phyloP scores from a whole-genome alignment of 192 early-diverging fungal species.

The Coemansia sp. region DNA sequence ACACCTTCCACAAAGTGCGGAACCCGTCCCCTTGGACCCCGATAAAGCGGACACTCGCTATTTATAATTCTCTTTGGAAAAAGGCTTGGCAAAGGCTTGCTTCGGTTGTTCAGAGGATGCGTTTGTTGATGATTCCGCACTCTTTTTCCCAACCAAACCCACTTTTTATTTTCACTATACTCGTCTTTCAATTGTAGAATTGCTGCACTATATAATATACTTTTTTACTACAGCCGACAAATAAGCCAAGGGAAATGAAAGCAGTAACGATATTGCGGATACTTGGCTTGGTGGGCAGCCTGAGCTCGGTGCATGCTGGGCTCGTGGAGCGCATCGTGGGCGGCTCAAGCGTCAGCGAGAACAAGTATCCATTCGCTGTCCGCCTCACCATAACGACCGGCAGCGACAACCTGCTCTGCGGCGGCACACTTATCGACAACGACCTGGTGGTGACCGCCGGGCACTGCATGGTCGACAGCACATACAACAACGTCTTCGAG shows the following conservation, averaged over 20 bases:
- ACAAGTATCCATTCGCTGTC: slow-evolving; percentile 42
- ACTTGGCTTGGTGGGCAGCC: not conserved
- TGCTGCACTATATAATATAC: too few relatives aligned
- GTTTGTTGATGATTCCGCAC: too few relatives aligned
- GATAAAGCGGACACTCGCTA: too few relatives aligned
- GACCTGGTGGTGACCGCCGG: slow-evolving; percentile 44
- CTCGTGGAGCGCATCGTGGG: slow-evolving; percentile 39
- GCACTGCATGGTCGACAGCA: slow-evolving; percentile 39
- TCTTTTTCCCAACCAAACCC: too few relatives aligned
- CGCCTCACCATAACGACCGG: slow-evolving; percentile 28
- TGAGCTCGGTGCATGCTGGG: not conserved
- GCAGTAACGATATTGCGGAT: not conserved
- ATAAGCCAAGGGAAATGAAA: not conserved
- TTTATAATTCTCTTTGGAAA: too few relatives aligned
- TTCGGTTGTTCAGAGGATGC: too few relatives aligned
- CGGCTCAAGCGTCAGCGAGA: slow-evolving; percentile 10
- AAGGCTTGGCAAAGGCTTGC: too few relatives aligned
- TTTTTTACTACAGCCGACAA: too few relatives aligned
- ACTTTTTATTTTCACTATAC: too few relatives aligned
- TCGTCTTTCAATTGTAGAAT: too few relatives aligned
- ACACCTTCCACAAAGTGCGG: too few relatives aligned
- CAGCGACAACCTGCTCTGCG: slow-evolving; percentile 33
- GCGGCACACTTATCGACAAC: slow-evolving; percentile 33
- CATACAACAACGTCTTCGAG: slow-evolving; percentile 17
- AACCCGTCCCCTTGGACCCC: too few relatives aligned